Evolutionary conservation across 2,329 filamentous ascomycete genomes (phyloP), one percentile per base, ranked within the genome.

Genomic region (Cercospora beticola): DNA sequence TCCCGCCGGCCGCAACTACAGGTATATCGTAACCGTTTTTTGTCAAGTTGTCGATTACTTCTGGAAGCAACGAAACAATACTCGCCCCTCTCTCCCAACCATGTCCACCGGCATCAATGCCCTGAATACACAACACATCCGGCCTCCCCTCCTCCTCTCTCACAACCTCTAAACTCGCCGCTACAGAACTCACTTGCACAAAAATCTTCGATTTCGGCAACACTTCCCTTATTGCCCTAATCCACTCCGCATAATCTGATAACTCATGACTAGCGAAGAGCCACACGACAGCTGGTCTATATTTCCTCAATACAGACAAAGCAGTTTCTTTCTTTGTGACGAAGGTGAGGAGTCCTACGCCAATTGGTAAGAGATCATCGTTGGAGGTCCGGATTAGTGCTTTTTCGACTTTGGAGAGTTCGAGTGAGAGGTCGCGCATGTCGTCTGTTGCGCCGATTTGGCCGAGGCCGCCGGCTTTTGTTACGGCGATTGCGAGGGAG

Each of bases 91-190:
- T 78, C 0, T 81, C 82, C 61, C 85, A 85, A 68, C 89, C 88
- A 75, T 90, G 89, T 0, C 89, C 89, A 4, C 88, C 89, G 0
- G 88, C 88, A 77, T 90, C 89, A 3, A 82, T 81, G 2, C 89
- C 88, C 76, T 90, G 89, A 2, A 87, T 81, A 6, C 90, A 86
- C 1, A 91, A 69, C 9, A 86, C 86, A 74, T 90, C 87, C 0
- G 86, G 81, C 16, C 66, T 79, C 0, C 83, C 83, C 26, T 83
- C 79, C 0, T 83, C 83, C 26, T 83, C 79, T 21, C 72, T 58
- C 0, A 83, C 80, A 0, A 84, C 84, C 65, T 82, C 80, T n/a
- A 84, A 65, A 5, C 88, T 88, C 5, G 86, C 84, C 0, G 78
- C 76, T 1, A 90, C 86, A 30, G 85, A 88, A 26, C 88, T 88